Evolutionary conservation across 2,329 filamentous ascomycete genomes (phyloP), one percentile per base, ranked within the genome.

Genomic region (Fusarium verrucosum): DNA sequence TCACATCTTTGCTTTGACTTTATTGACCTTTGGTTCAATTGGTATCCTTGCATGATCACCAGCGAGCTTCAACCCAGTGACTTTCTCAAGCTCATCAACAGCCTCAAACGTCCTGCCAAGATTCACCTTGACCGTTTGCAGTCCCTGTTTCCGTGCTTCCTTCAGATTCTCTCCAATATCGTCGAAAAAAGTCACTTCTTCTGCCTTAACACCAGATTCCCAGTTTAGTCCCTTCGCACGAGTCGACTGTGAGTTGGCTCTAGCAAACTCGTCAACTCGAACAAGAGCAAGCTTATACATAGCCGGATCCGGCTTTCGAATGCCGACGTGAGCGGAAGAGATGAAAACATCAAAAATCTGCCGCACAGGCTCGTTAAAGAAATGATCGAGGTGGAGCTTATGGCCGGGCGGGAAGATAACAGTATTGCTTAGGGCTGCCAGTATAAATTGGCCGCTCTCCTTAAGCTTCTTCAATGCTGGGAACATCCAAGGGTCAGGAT

Each of bases 151-250:
- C 77, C 83, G 91, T 1, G 88, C 95, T 40, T 85, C 89, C 81
- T 94, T 95, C 56, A 98, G 77, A 75, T 99, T 99, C 77, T 94
- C 89, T 3, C 95, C 95, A 75, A 99, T 97, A 71, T 97, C 94
- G 75, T 97, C 95, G 45, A 97, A 78, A 74, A 99, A 99, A 6
- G 96, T 78, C 40, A 97, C 81, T 52, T 97, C 92, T 1, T 80
- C 79, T 0, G 89, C 79, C 53, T 79, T 76, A 10, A 96, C 80
- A 0, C 83, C 80, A 6, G 49, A 77, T 16, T 75, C 76, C 80
- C 83, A 85, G 5, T 82, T 82, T 32, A 77, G 66, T 10, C 63
- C 68, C 62, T 66, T 68, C 1, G 79, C 81, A 62, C 79, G 75
- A 3, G 71, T 52, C 16, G 78, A 77, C 4, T 66, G 52, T 4